phyloP scores from a whole-genome alignment of 2,329 filamentous ascomycete species.

The Sporothrix curviconia region DNA sequence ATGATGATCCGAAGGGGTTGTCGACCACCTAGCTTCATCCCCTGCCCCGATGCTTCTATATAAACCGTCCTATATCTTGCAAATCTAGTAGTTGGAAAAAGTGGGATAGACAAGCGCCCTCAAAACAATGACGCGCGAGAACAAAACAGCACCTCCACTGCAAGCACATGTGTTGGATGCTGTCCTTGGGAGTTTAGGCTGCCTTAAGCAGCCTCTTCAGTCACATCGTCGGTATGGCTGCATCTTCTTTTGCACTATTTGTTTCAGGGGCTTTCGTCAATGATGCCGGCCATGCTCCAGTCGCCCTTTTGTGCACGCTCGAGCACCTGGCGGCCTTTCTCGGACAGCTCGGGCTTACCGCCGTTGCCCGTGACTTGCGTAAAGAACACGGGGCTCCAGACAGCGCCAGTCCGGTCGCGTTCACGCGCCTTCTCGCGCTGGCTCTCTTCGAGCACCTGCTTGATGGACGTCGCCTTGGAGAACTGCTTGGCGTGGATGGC shows the following conservation, averaged over 20 bases:
- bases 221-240: background rate
- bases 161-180: background rate
- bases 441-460: conserved; percentile 84
- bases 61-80: conserved; percentile 3
- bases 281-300: conserved; percentile 34
- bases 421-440: conserved; percentile 81
- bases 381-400: conserved; percentile 89
- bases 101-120: too few species aligned
- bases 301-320: conserved; percentile 47
- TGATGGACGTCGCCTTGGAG: conserved; percentile 73
- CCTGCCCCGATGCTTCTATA: conserved; percentile 6
- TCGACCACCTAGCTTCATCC: background rate
- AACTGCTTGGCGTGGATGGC: conserved; percentile 82
- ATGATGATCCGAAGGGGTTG: background rate
- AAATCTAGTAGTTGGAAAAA: conserved; percentile 7
- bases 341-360: conserved; percentile 49
- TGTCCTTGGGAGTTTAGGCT: background rate
- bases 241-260: background rate
- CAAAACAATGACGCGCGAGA: background rate
- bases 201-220: background rate
- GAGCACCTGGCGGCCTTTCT: conserved; percentile 45
- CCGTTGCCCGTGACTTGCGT: conserved; percentile 50
- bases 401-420: conserved; percentile 60
- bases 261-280: conserved; percentile 16
- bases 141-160: background rate